phyloP scores from a whole-genome alignment of 2,329 filamentous ascomycete genomes.

The Coniochaeta ligniaria region DNA sequence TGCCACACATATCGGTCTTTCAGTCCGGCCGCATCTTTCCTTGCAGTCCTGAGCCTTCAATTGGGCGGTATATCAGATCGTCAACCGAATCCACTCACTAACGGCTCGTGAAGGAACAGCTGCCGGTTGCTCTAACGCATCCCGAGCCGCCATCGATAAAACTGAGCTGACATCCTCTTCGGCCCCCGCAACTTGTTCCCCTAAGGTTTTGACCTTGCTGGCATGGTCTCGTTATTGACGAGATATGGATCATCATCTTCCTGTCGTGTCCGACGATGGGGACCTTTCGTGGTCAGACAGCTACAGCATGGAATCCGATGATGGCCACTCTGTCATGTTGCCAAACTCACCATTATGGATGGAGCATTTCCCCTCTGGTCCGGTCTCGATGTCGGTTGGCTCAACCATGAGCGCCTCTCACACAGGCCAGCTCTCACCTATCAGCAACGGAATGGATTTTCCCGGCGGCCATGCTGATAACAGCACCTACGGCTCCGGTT shows the following conservation, averaged over 20 bases:
- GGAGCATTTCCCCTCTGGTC: slow-evolving; percentile 16
- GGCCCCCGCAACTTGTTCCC: not conserved
- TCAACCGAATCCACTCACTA: not conserved
- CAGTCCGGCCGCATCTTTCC: not conserved
- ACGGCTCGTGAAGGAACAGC: not conserved
- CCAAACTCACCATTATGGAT: slow-evolving; percentile 29
- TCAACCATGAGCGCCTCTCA: slow-evolving; percentile 21
- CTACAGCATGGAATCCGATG: slow-evolving; percentile 37
- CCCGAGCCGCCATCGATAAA: not conserved
- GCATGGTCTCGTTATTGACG: slow-evolving; percentile 35
- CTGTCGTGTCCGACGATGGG: slow-evolving; percentile 32
- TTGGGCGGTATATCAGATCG: not conserved
- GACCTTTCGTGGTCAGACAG: slow-evolving; percentile 38
- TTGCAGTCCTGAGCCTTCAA: not conserved
- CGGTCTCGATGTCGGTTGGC: slow-evolving; percentile 22
- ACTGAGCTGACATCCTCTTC: slow-evolving; percentile 4
- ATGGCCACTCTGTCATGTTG: slow-evolving; percentile 25
- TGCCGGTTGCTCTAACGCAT: not conserved
- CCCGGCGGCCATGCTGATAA: slow-evolving; percentile 10
- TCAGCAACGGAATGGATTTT: slow-evolving; percentile 42
- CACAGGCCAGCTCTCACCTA: slow-evolving; percentile 44
- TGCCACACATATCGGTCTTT: not conserved
- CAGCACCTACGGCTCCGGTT: slow-evolving; percentile 16
- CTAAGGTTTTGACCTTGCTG: slow-evolving; percentile 14
- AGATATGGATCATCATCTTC: slow-evolving; percentile 39